phyloP scores from a whole-genome alignment of 805 yeast species.

The Candida tibetensis region DNA sequence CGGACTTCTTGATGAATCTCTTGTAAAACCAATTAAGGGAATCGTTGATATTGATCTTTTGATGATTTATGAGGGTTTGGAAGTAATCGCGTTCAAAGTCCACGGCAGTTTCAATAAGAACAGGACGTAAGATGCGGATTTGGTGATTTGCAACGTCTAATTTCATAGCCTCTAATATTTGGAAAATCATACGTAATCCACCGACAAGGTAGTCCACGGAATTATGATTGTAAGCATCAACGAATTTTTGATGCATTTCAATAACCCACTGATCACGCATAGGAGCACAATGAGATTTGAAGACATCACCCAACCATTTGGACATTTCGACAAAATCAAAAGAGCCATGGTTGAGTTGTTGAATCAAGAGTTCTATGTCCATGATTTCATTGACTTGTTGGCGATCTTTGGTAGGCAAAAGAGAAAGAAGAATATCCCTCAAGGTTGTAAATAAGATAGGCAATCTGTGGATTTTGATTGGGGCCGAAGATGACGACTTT shows the following conservation, averaged over 20 bases:
- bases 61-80: conserved; percentile 47
- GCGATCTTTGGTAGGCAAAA: conserved; percentile 77
- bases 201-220: conserved; percentile 58
- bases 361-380: conserved; percentile 73
- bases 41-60: conserved; percentile 58
- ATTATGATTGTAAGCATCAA: conserved; percentile 44
- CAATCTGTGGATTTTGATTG: conserved; percentile 42
- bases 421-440: conserved; percentile 67
- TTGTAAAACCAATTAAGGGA: conserved; percentile 65
- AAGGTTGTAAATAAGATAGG: conserved; percentile 76
- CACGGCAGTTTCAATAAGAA: conserved; percentile 79
- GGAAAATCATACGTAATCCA: conserved; percentile 74
- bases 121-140: conserved; percentile 79
- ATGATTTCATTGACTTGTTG: conserved; percentile 63
- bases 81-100: conserved; percentile 88
- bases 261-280: conserved; percentile 91
- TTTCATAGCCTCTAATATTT: conserved; percentile 90
- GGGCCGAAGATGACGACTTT: conserved; percentile 3
- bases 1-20: conserved; percentile 23
- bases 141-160: conserved; percentile 94
- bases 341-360: conserved; percentile 69
- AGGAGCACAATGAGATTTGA: conserved; percentile 92
- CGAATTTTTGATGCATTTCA: conserved; percentile 66
- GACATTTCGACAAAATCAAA: conserved; percentile 70
- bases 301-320: conserved; percentile 69